phyloP scores from a whole-genome alignment of 1,284 basidiomycete species.

The Termitomyces sp. region DNA sequence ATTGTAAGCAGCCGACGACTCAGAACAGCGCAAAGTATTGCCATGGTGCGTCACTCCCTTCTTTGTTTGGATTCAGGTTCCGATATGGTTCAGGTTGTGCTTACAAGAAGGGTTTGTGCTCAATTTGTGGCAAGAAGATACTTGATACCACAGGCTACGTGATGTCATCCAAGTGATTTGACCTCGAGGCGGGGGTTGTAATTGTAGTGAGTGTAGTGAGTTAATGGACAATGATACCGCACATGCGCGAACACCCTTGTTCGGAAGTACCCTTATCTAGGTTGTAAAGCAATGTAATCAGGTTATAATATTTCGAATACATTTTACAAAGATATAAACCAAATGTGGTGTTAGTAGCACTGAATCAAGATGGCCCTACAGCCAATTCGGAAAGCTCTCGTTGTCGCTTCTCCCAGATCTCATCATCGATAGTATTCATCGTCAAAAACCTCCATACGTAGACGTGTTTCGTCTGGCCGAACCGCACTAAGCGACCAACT shows the following conservation, averaged over 20 bases:
- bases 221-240: background rate
- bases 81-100: slow-evolving; percentile 58
- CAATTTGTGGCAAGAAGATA: slow-evolving; percentile 80
- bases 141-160: slow-evolving; percentile 76
- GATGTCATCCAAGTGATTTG: slow-evolving; percentile 71
- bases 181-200: slow-evolving; percentile 6
- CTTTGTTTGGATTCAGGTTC: slow-evolving; percentile 3
- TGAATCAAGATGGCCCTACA: slow-evolving; percentile 7
- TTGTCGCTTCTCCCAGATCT: slow-evolving; percentile 56
- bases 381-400: slow-evolving; percentile 20
- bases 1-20: slow-evolving; percentile 74
- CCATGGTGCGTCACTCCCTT: slow-evolving; percentile 51
- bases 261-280: too few species aligned
- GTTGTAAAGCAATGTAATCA: slow-evolving; percentile 1
- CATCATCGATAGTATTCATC: slow-evolving; percentile 79
- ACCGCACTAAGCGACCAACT: slow-evolving; percentile 83
- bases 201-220: slow-evolving; percentile 3
- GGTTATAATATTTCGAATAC: background rate
- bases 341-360: background rate
- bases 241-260: background rate
- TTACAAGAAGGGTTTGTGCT: slow-evolving; percentile 77
- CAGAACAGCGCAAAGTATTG: slow-evolving; percentile 84
- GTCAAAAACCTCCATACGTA: slow-evolving; percentile 80
- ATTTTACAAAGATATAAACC: slow-evolving; percentile 1
- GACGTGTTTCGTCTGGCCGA: slow-evolving; percentile 79